Conservation (phyloP, 768 basidiomycete species). For the Lactifluus echinatus region DNA sequence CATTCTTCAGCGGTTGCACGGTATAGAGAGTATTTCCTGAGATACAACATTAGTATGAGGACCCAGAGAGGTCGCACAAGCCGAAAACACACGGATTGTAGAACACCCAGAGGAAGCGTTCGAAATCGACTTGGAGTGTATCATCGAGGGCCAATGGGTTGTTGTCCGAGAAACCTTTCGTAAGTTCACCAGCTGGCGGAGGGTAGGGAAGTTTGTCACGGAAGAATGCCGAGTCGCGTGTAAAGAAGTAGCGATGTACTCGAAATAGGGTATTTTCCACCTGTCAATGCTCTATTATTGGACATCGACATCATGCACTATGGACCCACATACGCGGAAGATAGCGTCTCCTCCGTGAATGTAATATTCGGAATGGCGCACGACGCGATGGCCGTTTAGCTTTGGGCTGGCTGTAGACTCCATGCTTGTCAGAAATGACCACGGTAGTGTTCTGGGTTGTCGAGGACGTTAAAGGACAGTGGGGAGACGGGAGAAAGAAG, state of each 20-base stretch:
- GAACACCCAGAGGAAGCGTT: slow-evolving; percentile 51
- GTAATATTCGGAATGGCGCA: slow-evolving; percentile 21
- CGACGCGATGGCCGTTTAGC: slow-evolving; percentile 23
- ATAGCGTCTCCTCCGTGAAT: slow-evolving; percentile 22
- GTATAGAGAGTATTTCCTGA: slow-evolving; percentile 50
- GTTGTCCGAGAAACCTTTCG: slow-evolving; percentile 24
- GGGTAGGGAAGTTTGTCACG: slow-evolving; percentile 23
- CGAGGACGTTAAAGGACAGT: neutral
- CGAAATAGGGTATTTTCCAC: slow-evolving; percentile 50
- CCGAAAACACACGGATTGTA: slow-evolving; percentile 47
- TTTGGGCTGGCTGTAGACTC: neutral
- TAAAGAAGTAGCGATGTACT: slow-evolving; percentile 57
- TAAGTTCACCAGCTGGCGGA: slow-evolving; percentile 15
- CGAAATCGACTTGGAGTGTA: slow-evolving; percentile 40
- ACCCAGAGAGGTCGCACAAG: neutral
- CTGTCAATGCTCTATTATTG: slow-evolving; percentile 26
- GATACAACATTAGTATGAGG: neutral
- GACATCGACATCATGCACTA: neutral
- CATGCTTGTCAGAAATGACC: slow-evolving; percentile 4
- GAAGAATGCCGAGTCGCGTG: slow-evolving; percentile 41
- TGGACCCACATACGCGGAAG: slow-evolving; percentile 18
- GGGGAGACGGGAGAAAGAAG: neutral
- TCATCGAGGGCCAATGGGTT: slow-evolving; percentile 32
- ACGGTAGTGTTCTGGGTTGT: neutral
- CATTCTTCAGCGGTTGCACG: slow-evolving; percentile 43